Evolutionary conservation across 768 basidiomycete species (phyloP).

Genomic region (Boletales sp.): DNA sequence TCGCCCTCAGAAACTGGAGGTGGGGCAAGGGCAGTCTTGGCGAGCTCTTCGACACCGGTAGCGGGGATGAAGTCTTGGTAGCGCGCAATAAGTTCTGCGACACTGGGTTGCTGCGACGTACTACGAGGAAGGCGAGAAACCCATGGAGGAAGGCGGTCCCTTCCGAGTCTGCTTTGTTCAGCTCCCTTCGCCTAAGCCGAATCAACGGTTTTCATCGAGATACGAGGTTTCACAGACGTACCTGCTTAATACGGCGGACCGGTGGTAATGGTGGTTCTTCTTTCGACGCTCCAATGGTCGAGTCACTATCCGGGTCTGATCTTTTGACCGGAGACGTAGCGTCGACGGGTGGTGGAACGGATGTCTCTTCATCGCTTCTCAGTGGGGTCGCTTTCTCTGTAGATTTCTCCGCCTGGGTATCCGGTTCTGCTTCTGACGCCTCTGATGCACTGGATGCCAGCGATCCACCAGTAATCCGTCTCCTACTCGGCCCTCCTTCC

Average conservation of each 20-base stretch:
- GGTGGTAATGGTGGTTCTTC: slow-evolving; percentile 18
- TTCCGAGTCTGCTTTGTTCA: slow-evolving; percentile 20
- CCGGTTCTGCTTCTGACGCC: slow-evolving; percentile 60
- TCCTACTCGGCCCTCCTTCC: slow-evolving; percentile 45
- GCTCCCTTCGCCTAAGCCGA: slow-evolving; percentile 16
- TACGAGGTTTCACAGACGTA: slow-evolving; percentile 15
- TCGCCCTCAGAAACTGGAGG: slow-evolving; percentile 74
- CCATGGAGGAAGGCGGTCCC: slow-evolving; percentile 27
- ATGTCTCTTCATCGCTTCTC: slow-evolving; percentile 17
- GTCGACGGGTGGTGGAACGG: slow-evolving; percentile 6
- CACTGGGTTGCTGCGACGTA: slow-evolving; percentile 52
- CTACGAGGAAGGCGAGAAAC: slow-evolving; percentile 66
- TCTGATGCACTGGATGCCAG: slow-evolving; percentile 71
- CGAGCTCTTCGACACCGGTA: slow-evolving; percentile 67
- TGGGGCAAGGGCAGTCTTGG: slow-evolving; percentile 67
- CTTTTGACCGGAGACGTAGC: slow-evolving; percentile 28
- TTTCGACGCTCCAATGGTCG: slow-evolving; percentile 67
- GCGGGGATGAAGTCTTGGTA: slow-evolving; percentile 77
- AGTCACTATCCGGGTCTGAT: slow-evolving; percentile 77
- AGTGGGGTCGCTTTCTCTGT: slow-evolving; percentile 14
- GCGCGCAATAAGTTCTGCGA: slow-evolving; percentile 82
- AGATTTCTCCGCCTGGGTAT: slow-evolving; percentile 22
- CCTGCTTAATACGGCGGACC: slow-evolving; percentile 21
- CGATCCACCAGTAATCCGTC: slow-evolving; percentile 52
- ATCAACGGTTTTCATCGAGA: slow-evolving; percentile 6